Percentiles rank a stretch among this genome's conserved stretches.
phyloP scores from a whole-genome alignment of 352 stramenopile genomes.

The Globisporangium camurandrum region DNA sequence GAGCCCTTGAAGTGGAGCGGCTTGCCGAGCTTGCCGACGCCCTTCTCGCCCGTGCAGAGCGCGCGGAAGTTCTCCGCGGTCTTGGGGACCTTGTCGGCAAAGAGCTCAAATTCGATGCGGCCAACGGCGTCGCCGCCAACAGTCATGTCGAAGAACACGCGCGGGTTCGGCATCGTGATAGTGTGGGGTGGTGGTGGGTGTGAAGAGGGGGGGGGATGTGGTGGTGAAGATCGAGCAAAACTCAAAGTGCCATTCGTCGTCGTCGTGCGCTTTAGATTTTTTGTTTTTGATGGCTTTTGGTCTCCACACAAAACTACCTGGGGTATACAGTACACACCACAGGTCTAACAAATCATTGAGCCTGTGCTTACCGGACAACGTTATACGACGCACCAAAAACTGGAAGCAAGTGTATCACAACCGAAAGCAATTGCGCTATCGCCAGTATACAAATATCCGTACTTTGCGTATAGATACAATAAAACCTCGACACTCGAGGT shows the following conservation, averaged over 20 bases:
- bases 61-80: constrained; percentile 53
- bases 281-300: too few relatives aligned
- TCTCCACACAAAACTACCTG: too few relatives aligned
- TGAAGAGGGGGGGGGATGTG: neutral
- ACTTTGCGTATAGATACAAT: too few relatives aligned
- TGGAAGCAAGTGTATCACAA: neutral
- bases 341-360: neutral
- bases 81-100: constrained; percentile 78
- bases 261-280: neutral
- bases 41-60: constrained; percentile 51
- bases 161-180: constrained; percentile 81
- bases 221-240: constrained; percentile 16
- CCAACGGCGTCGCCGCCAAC: constrained; percentile 88
- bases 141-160: constrained; percentile 98
- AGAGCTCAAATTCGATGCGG: constrained; percentile 87
- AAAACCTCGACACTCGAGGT: too few relatives aligned
- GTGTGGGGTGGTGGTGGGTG: constrained; percentile 4
- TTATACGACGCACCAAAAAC: neutral
- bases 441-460: too few relatives aligned
- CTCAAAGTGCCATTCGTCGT: constrained; percentile 12
- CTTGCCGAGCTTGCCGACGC: constrained; percentile 60
- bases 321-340: neutral
- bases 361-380: neutral
- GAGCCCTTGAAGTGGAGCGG: constrained; percentile 82
- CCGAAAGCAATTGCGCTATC: too few relatives aligned